These are phyloP conservation scores for Haplographium delicatum DNA, from an alignment of 495 filamentous ascomycete species.

Conservation along the genomic window DNA sequence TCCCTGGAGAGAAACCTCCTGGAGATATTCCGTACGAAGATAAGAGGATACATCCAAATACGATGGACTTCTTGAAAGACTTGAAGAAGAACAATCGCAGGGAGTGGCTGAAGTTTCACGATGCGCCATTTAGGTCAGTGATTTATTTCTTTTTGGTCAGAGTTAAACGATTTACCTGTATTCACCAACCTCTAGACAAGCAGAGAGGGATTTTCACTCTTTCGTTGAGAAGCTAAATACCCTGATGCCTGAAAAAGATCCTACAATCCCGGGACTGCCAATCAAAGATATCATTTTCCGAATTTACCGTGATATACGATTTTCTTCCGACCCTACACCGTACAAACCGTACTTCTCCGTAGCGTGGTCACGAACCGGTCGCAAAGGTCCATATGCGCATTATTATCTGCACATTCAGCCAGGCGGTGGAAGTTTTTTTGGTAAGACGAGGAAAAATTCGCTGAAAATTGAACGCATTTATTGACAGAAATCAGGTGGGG, in stretches of 20 bases:
- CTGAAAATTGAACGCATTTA: too few species aligned
- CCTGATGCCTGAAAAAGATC: constrained; percentile 63
- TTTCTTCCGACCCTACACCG: constrained; percentile 72
- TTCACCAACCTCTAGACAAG: constrained; percentile 72
- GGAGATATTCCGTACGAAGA: constrained; percentile 63
- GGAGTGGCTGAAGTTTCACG: constrained; percentile 63
- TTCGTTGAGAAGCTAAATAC: constrained; percentile 66
- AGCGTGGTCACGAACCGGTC: constrained; percentile 79
- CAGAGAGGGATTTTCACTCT: constrained; percentile 71
- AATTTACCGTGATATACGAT: constrained; percentile 78
- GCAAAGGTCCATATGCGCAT: constrained; percentile 79
- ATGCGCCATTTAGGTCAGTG: constrained; percentile 36
- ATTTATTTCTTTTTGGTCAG: background rate
- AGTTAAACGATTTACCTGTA: too few species aligned
- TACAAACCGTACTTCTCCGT: constrained; percentile 87
- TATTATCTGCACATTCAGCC: constrained; percentile 72
- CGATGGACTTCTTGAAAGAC: constrained; percentile 69
- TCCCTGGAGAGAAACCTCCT: constrained; percentile 62
- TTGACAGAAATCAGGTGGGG: constrained; percentile 67
- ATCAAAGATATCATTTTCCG: constrained; percentile 79
- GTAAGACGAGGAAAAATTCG: constrained; percentile 52
- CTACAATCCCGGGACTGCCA: constrained; percentile 78
- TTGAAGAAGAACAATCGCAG: constrained; percentile 74
- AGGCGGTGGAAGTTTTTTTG: constrained; percentile 49
- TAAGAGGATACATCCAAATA: constrained; percentile 73